Conservation (phyloP, 2,329 filamentous ascomycete genomes). For the Camptophora hylomeconis region DNA sequence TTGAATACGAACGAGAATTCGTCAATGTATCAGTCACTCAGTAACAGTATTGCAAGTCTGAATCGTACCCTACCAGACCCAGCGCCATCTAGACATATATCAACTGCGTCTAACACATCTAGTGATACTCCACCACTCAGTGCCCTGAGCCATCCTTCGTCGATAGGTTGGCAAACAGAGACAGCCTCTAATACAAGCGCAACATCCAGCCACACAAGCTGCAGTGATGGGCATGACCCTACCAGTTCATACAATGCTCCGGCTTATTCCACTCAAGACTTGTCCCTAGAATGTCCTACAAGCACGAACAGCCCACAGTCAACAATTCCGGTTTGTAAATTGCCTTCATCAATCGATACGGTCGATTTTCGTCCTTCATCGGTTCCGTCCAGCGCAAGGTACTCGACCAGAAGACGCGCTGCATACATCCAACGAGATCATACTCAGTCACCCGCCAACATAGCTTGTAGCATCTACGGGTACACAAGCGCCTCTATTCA, state of each 20-base stretch:
- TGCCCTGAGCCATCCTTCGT: slow-evolving; percentile 6
- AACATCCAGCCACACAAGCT: slow-evolving; percentile 5
- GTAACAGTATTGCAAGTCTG: slow-evolving; percentile 3
- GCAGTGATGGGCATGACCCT: slow-evolving; percentile 4
- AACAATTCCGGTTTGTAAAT: neutral
- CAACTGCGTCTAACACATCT: slow-evolving; percentile 1
- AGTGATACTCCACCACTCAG: slow-evolving; percentile 6
- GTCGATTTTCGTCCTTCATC: no score
- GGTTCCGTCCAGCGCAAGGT: no score
- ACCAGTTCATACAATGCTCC: neutral
- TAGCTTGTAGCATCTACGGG: no score
- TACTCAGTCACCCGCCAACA: no score
- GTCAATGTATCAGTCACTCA: neutral
- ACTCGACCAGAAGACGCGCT: no score
- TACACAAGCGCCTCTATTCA: no score
- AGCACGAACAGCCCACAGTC: neutral
- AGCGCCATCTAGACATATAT: neutral
- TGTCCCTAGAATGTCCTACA: neutral
- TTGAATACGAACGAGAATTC: slow-evolving; percentile 3
- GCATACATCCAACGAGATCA: no score
- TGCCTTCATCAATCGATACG: no score
- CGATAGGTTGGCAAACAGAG: slow-evolving; percentile 6
- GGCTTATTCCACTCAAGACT: neutral
- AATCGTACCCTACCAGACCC: slow-evolving; percentile 4
- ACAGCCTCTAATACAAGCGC: slow-evolving; percentile 5